phyloP scores from a whole-genome alignment of 2,329 filamentous ascomycete species.

The Lachnellula cervina region DNA sequence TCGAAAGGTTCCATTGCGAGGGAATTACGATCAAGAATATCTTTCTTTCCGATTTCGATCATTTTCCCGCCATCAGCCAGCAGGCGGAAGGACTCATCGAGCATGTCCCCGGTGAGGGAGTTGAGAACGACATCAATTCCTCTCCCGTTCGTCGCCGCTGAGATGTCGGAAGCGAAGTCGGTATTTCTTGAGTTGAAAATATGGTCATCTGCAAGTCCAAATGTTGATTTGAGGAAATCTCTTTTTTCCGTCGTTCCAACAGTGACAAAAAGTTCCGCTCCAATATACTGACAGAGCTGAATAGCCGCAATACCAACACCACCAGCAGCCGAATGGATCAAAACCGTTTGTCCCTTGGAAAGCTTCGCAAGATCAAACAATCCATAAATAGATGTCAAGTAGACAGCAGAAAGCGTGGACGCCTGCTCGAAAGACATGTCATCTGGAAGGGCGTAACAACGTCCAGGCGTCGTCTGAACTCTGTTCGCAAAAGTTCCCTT shows the following conservation, averaged over 20 bases:
- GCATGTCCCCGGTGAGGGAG: constrained; percentile 23
- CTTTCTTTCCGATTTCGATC: constrained; percentile 20
- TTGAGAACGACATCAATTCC: constrained; percentile 33
- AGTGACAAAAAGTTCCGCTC: constrained; percentile 36
- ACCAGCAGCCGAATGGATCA: constrained; percentile 30
- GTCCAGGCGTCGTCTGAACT: constrained; percentile 27
- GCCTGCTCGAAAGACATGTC: constrained; percentile 18
- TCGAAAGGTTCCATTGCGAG: constrained; percentile 19
- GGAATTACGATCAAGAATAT: constrained; percentile 12
- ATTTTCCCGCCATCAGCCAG: constrained; percentile 31
- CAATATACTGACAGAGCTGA: constrained; percentile 1
- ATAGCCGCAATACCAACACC: constrained; percentile 32
- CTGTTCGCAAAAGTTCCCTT: constrained; percentile 1
- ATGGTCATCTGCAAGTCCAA: constrained; percentile 32
- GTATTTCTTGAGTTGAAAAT: constrained; percentile 34
- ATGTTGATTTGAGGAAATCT: constrained; percentile 23
- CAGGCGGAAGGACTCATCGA: constrained; percentile 30
- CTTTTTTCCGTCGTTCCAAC: constrained; percentile 14
- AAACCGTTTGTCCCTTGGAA: constrained; percentile 19
- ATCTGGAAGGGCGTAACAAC: constrained; percentile 13
- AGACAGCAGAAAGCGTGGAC: constrained; percentile 16
- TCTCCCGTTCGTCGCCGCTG: constrained; percentile 11
- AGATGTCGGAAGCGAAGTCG: constrained; percentile 22
- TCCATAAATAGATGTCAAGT: constrained; percentile 14
- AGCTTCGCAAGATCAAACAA: constrained; percentile 26